Conservation (phyloP, 176 grass and related monocot genomes). For the Eleusine coracana region DNA sequence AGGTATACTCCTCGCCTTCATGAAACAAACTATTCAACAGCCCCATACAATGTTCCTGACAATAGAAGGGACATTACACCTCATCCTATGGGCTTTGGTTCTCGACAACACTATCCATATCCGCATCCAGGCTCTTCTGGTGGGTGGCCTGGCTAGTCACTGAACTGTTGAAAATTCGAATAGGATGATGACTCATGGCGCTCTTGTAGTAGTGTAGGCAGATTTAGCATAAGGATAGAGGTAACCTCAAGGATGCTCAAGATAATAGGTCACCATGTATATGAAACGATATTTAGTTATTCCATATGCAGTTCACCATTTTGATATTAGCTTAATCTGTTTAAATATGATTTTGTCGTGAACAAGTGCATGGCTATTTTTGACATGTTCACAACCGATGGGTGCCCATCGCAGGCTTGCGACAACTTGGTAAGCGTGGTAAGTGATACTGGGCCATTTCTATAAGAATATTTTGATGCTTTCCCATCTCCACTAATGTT, state of each 20-base stretch:
- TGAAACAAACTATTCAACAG: slow-evolving; percentile 51
- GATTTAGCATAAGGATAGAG: slow-evolving; percentile 7
- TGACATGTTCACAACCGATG: neutral
- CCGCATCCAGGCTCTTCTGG: slow-evolving; percentile 37
- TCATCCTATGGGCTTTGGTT: slow-evolving; percentile 29
- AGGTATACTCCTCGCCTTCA: slow-evolving; percentile 51
- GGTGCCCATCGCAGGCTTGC: neutral
- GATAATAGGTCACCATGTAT: neutral
- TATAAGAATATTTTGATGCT: neutral
- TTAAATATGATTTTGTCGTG: neutral
- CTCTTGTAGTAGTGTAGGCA: neutral
- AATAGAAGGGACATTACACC: slow-evolving; percentile 40
- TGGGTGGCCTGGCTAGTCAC: slow-evolving; percentile 44
- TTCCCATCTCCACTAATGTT: neutral
- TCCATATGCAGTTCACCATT: neutral
- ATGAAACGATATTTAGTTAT: neutral
- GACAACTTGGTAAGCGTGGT: neutral
- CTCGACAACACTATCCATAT: slow-evolving; percentile 34
- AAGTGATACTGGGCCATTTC: too few relatives aligned
- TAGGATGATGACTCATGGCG: neutral
- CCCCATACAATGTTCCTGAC: slow-evolving; percentile 34
- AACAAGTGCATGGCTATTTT: neutral
- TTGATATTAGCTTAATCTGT: neutral
- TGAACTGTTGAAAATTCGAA: neutral
- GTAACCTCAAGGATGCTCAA: neutral